Evolutionary conservation across 2,329 filamentous ascomycete genomes (phyloP), one percentile per base, ranked within the genome.

Genomic region (Chaetomium globosum): DNA sequence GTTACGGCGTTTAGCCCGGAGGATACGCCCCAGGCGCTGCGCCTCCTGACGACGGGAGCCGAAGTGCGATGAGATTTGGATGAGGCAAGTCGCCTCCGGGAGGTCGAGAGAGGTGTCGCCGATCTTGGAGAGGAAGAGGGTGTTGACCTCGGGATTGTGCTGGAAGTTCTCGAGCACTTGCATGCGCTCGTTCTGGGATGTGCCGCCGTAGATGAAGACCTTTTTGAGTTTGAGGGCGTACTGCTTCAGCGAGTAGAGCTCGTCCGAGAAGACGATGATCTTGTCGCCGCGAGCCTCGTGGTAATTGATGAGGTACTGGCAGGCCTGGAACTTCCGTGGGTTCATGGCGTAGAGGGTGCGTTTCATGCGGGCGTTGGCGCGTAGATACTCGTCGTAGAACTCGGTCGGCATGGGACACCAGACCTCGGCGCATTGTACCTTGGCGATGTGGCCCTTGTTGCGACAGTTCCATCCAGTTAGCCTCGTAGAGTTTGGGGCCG

Each of bases 341-440:
- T 99, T 99, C 93, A 99, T 98, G 70, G 96, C 96, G 73, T 95
- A 97, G 2, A 98, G 85, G 12, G 77, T 78, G 53, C 76, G 75
- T 65, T 77, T 78, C 63, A 72, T 73, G 16, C 80, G 78, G 1
- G 80, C 77, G 19, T 86, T 87, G 13, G 87, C 88, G 67, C 87
- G 86, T 66, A 98, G 85, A 78, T 98, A 99, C 76, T 98, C 92
- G 21, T 92, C 89, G 77, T 97, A 98, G 75, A 99, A 99, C 72
- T 99, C 95, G 0, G 93, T 95, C 0, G 95, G 96, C 95, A 99
- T 99, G 2, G 94, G 93, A 74, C 95, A 99, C 95, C 95, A 99
- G 7, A 99, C 95, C 77, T 99, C 95, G 16, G 95, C 95, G 77
- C 95, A 99, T 77, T 99, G 95, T 1, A 99, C 95, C 71, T 92